These are phyloP conservation scores for Ceratocystis ficicola DNA, from an alignment of 2,329 filamentous ascomycete species.

Conservation along the genomic window DNA sequence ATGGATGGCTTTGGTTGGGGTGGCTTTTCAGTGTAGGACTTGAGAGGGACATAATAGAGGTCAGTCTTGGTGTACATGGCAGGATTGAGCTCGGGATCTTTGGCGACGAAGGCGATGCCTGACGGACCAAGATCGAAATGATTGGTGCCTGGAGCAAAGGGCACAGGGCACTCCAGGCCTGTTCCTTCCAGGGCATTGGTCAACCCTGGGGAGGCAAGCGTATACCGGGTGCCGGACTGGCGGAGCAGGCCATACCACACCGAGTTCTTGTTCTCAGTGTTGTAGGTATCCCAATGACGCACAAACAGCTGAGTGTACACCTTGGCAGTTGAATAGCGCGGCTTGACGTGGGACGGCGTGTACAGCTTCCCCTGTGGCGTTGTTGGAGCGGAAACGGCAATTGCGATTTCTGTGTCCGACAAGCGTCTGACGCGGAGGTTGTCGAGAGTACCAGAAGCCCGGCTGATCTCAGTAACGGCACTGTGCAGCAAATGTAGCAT, in stretches of 20 bases:
- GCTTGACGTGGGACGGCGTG: constrained; percentile 49
- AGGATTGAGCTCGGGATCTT: constrained; percentile 57
- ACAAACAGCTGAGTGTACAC: constrained; percentile 67
- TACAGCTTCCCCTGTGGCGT: constrained; percentile 57
- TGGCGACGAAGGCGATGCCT: constrained; percentile 62
- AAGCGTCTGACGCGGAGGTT: constrained; percentile 47
- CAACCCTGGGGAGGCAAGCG: constrained; percentile 36
- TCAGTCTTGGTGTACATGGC: constrained; percentile 72
- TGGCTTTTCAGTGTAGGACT: constrained; percentile 43
- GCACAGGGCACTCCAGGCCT: constrained; percentile 53
- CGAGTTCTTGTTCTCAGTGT: constrained; percentile 54
- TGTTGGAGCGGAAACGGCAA: constrained; percentile 51
- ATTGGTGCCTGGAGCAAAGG: constrained; percentile 65
- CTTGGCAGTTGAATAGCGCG: constrained; percentile 50
- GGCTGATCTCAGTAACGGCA: constrained; percentile 17
- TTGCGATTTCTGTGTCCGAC: constrained; percentile 38
- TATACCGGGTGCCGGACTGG: constrained; percentile 28
- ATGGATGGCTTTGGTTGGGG: constrained; percentile 33
- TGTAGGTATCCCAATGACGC: constrained; percentile 72
- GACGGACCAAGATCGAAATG: constrained; percentile 62
- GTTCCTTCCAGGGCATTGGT: constrained; percentile 53
- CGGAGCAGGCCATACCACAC: constrained; percentile 59
- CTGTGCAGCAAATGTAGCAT: neutral
- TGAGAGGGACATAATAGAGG: constrained; percentile 59
- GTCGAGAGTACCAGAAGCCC: constrained; percentile 37